Conservation (phyloP, 306 rosid species). For the Vigna mungo region DNA sequence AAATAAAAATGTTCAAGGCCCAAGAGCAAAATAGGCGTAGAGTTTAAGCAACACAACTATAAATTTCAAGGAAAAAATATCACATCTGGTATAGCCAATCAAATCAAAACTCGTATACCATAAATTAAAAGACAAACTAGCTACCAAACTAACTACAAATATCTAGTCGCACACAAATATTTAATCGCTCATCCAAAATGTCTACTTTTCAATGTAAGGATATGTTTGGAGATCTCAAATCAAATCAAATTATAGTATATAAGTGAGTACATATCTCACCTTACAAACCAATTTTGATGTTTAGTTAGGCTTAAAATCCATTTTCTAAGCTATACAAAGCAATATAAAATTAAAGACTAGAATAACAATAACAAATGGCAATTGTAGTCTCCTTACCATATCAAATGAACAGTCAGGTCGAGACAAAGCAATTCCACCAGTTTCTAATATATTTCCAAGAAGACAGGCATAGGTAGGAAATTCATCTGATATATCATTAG, state of each 20-base stretch:
- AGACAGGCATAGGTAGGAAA: conserved; percentile 94
- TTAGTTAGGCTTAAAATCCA: too few species aligned
- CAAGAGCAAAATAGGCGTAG: not conserved
- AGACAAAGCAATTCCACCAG: conserved; percentile 76
- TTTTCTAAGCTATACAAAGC: not conserved
- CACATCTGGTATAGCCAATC: conserved; percentile 6
- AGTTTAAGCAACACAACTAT: not conserved
- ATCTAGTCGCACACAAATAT: too few species aligned
- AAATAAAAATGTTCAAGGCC: not conserved
- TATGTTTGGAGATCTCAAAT: too few species aligned
- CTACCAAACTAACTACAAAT: too few species aligned
- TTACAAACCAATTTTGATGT: too few species aligned
- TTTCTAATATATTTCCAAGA: conserved; percentile 90
- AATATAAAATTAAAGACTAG: conserved; percentile 21
- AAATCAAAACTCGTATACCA: conserved; percentile 3
- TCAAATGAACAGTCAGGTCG: conserved; percentile 83
- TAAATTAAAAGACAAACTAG: not conserved
- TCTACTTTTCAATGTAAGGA: too few species aligned
- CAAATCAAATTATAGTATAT: too few species aligned
- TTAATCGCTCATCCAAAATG: too few species aligned
- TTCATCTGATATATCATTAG: conserved; percentile 74
- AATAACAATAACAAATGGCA: conserved; percentile 33
- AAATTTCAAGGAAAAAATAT: not conserved
- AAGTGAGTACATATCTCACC: too few species aligned
- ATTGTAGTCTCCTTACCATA: conserved; percentile 63